These are phyloP conservation scores for Arctostaphylos glauca DNA, from an alignment of 148 eudicot species.

Conservation along the genomic window DNA sequence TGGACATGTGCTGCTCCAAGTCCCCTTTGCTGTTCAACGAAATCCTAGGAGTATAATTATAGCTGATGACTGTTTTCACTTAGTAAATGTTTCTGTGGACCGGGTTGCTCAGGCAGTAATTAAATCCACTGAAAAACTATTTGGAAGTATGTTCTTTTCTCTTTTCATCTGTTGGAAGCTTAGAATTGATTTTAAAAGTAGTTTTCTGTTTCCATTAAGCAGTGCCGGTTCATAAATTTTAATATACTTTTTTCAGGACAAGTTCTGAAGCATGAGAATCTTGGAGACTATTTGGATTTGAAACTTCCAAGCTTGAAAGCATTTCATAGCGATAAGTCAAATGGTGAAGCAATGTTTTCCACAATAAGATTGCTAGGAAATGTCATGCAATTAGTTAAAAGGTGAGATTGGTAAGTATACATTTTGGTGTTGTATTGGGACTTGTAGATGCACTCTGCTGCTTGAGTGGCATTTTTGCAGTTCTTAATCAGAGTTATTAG, in stretches of 20 bases:
- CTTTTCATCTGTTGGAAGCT: neutral
- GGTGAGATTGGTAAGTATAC: slow-evolving; percentile 39
- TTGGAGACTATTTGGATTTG: slow-evolving; percentile 60
- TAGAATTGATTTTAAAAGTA: neutral
- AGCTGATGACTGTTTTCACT: slow-evolving; percentile 90
- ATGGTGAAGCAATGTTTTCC: slow-evolving; percentile 57
- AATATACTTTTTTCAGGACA: slow-evolving; percentile 64
- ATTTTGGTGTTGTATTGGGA: neutral
- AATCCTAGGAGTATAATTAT: slow-evolving; percentile 71
- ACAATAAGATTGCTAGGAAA: slow-evolving; percentile 48
- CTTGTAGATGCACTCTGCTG: neutral
- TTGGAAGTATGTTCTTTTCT: slow-evolving; percentile 63
- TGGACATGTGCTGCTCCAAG: slow-evolving; percentile 73
- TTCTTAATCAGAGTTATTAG: neutral
- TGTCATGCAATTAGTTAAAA: slow-evolving; percentile 62
- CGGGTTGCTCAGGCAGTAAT: slow-evolving; percentile 53
- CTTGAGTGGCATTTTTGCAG: neutral
- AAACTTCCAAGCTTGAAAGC: slow-evolving; percentile 70
- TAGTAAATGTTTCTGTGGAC: slow-evolving; percentile 47
- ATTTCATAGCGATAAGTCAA: slow-evolving; percentile 39
- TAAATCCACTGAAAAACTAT: slow-evolving; percentile 67
- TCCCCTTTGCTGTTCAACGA: slow-evolving; percentile 64
- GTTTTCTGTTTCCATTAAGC: neutral
- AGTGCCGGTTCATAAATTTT: slow-evolving; percentile 16
- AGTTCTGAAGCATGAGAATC: slow-evolving; percentile 75